Conservation (phyloP, 2,329 filamentous ascomycete genomes). For the Botrytis pseudocinerea region DNA sequence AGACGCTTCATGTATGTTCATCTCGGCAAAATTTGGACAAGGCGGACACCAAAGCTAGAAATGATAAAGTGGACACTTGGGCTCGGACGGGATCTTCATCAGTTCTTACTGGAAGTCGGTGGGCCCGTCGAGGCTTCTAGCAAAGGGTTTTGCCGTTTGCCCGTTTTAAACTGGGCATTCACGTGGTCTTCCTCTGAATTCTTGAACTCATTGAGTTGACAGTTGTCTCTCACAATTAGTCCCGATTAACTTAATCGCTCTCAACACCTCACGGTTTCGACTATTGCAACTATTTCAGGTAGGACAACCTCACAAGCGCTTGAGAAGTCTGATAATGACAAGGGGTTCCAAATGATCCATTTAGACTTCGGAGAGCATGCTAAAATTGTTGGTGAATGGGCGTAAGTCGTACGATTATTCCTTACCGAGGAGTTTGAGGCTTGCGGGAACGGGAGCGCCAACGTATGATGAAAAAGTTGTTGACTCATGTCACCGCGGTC, state of each 20-base stretch:
- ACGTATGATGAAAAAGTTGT: constrained; percentile 4
- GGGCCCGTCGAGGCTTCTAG: background rate
- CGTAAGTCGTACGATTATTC: constrained; percentile 21
- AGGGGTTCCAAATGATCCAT: constrained; percentile 16
- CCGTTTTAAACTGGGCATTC: background rate
- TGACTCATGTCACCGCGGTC: constrained; percentile 9
- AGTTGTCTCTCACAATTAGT: background rate
- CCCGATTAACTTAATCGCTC: background rate
- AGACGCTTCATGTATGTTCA: too few species aligned
- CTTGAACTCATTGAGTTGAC: background rate
- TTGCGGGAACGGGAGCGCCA: constrained; percentile 21
- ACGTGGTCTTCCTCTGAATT: background rate
- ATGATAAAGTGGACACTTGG: constrained; percentile 5
- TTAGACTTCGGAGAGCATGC: constrained; percentile 7
- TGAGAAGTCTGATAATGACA: background rate
- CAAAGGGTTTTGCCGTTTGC: background rate
- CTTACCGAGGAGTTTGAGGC: constrained; percentile 7
- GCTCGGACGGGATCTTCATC: constrained; percentile 18
- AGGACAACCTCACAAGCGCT: background rate
- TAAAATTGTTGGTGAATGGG: constrained; percentile 15
- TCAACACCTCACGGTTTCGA: too few species aligned
- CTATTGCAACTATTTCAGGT: background rate
- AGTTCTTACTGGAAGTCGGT: background rate
- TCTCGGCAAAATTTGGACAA: background rate
- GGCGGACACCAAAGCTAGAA: background rate